Evolutionary conservation across 1,139 yeast species (phyloP), one percentile per base, ranked within the genome.

Genomic region (Petasospora fabianii): DNA sequence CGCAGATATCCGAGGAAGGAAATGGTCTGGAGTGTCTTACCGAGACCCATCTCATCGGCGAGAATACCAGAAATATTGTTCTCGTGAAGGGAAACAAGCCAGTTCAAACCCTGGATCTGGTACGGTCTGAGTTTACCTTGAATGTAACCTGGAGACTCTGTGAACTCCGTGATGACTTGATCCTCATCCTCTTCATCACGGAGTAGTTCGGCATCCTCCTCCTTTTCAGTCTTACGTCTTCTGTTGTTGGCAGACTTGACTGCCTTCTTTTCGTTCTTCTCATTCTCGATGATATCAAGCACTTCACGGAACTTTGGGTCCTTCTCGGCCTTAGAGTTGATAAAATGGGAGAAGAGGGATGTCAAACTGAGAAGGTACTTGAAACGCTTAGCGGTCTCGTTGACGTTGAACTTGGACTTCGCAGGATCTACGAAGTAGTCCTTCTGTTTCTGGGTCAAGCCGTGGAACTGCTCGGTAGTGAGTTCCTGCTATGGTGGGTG

Each of bases 21-120:
- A 44, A 92, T 87, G 0, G 97, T 87, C 61, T 92, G 98, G 44
- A 92, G 69, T 1, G 98, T 92, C 60, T 92, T 92, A 44, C 98
- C 98, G 43, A 92, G 72, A 2, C 98, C 98, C 98, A 92, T 92
- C 62, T 92, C 98, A 64, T 92, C 98, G 9, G 98, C 98, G 43
- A 92, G 71, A 35, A 92, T 90, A 35, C 97, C 97, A 1, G 94
- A 80, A 41, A 90, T 72, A 54, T 83, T 80, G 63, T 90, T 87
- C 51, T 85, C 94, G 56, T 84, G 82, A 41, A 90, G 66, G 1
- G 88, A 77, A 17, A 88, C 78, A 55, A 90, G 67, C 97, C 97
- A 90, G 64, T 90, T 90, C 49, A 90, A 71, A 40, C 97, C 97
- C 59, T 85, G 96, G 43, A 90, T 75, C 63, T 90, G 97, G 61